Evolutionary conservation across 139 green algal genomes (phyloP), one percentile per base, ranked within the genome.

Genomic region (Tetratostichococcus sp.): DNA sequence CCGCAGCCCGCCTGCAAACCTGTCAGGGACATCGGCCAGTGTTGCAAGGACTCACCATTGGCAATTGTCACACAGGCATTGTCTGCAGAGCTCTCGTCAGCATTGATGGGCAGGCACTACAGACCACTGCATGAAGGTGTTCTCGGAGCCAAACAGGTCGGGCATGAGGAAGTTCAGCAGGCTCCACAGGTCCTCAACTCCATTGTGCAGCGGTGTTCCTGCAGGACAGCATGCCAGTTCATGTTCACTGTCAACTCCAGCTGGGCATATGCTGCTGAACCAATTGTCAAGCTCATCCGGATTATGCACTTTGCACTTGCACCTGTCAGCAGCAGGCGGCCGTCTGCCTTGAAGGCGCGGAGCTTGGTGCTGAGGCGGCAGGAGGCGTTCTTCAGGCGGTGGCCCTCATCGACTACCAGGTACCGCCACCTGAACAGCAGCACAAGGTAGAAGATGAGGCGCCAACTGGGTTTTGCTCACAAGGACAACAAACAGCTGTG

Each of bases 131-230:
- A 90, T 59, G 67, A 95, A 97, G 67, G 94, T 88, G 0, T 90
- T 85, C 28, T 57, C 76, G n/a, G 72, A 86, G 78, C 83, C 79
- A 83, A 98, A 98, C 1, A 97, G 75, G 11, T 73, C 59, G 11
- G 95, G 94, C 86, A 98, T 85, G 33, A 98, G 75, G 82, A 98
- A 97, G 74, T 98, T 97, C 66, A 98, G 88, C 80, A 98, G 85
- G 31, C 79, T 72, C 94, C 94, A 98, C 35, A 98, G 93, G 87
- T 98, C 94, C 19, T 83, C 43, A 30, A 97, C 39, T 28, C 73
- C 86, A 76, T 92, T 92, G 68, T 93, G 87, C 26, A 92, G 65
- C 28, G 88, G 88, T 22, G 88, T 92, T 77, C 91, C 91, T 80
- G 89, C 43, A 65, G 1, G 14, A n/a, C 58, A 6, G 58, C 58